These are phyloP conservation scores for Tolypocladium cylindrosporum DNA, from an alignment of 2,329 filamentous ascomycete species.

Conservation along the genomic window DNA sequence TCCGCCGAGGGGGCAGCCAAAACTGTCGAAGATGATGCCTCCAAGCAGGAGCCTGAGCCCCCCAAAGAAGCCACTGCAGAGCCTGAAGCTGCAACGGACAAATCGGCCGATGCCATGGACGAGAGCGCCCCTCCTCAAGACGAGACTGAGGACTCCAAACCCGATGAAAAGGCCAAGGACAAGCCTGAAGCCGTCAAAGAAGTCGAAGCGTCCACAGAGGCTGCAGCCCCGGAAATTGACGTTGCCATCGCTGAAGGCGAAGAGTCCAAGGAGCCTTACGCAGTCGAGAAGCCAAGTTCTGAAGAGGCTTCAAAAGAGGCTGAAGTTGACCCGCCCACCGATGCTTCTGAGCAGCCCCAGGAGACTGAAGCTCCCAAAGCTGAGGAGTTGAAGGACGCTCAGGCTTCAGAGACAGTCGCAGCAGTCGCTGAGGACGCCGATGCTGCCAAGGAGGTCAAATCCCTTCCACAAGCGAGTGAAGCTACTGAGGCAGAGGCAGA, in stretches of 20 bases:
- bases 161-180: neutral
- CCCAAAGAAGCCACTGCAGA: constrained; percentile 1
- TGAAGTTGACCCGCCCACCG: neutral
- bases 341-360: neutral
- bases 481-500: neutral
- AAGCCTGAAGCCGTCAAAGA: constrained; percentile 1
- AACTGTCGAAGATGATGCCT: neutral
- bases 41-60: neutral
- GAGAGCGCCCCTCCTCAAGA: constrained; percentile 1
- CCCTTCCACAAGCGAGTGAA: neutral
- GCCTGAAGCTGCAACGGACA: constrained; percentile 7
- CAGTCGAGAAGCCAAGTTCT: neutral
- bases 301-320: neutral
- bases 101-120: neutral
- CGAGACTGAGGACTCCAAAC: neutral
- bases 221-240: neutral
- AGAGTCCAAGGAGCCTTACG: neutral
- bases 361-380: neutral
- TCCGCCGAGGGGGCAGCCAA: neutral
- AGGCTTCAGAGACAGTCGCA: neutral
- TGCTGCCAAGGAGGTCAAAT: neutral
- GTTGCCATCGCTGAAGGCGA: neutral
- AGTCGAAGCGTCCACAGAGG: constrained; percentile 1
- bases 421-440: neutral
- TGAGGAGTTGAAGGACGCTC: neutral